Evolutionary conservation across 2,329 filamentous ascomycete genomes (phyloP), one percentile per base, ranked within the genome.

Genomic region (Microsporum ferrugineum): DNA sequence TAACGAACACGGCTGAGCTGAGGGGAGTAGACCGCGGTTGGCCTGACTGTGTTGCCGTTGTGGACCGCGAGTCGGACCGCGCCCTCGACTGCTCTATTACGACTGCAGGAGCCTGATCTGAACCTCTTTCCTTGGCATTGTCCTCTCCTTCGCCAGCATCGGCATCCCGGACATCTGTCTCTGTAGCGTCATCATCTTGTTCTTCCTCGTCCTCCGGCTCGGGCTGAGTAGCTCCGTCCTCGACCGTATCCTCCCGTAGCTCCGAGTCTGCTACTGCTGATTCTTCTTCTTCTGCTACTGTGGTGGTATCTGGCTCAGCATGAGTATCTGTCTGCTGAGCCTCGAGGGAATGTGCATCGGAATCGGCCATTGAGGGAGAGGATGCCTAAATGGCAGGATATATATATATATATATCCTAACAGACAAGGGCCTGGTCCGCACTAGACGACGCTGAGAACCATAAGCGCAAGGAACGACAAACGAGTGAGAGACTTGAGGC

Each of bases 1-100:
- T 86, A 69, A 99, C 90, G 73, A 99, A 99, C 69, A 96, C 91
- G 70, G 95, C 86, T 67, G 94, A 97, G 81, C 88, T 95, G 79
- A 95, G 88, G 68, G 84, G 87, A 71, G 84, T 82, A 69, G 79
- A 78, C 51, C 79, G 75, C 12, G 78, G 79, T 12, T 78, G 79
- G 29, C 78, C 77, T 36, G 74, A 75, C 41, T 78, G 78, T 8
- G 78, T 79, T 2, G 78, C 75, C 23, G 79, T 80, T 2, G 83
- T 84, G 17, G 83, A 84, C 64, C 82, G 78, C 34, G 83, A 85
- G 71, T 84, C 83, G 14, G 84, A 85, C 62, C 83, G 78, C 33
- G 58, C 29, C 56, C 61, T 56, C 33, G 36, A 41, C 10, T 31
- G 49, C 3, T 53, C 49, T 33, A 29, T 31, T 14, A 53, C 49